Evolutionary conservation across 805 yeast species (phyloP), one percentile per base, ranked within the genome.

Genomic region (Ogataea saltuana): DNA sequence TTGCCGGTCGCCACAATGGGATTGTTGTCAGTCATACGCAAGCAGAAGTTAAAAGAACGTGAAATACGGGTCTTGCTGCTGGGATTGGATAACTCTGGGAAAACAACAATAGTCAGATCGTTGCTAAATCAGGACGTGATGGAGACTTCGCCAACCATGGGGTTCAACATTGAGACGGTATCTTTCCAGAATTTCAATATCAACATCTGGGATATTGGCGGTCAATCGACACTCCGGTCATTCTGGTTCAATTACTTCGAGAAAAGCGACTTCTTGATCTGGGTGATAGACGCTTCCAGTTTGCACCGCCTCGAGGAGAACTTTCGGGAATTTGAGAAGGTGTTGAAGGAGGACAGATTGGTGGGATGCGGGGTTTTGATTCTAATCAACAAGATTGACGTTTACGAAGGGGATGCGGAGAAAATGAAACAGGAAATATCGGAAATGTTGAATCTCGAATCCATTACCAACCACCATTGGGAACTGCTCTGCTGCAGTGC

Each of bases 231-330:
- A 1, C 69, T 90, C 31, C 68, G 98, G 35, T 81, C 90, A 13
- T 89, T 89, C 71, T 90, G 98, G 98, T 81, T 86, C 55, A 91
- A 90, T 65, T 90, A 91, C 63, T 90, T 85, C 58, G 97, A 89
- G 51, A 80, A 78, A 54, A 80, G 85, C 0, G 90, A 90, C 54
- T 78, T 80, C 5, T 68, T 90, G 13, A 64, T 90, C 10, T 90
- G 97, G 97, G 96, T 90, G 16, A 74, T 91, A 5, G 97, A 91
- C 63, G 74, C 80, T 2, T 62, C 70, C 31, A 76, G 83, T 16
- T 59, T 77, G 20, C 80, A 78, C 36, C 66, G 97, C 39, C 65
- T 88, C 19, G 57, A 65, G 7, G 95, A 86, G 64, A 83, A 85
- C 50, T 73, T 76, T 40, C 46, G 48, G 1, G 97, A 89, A 63